Evolutionary conservation across 2,329 filamentous ascomycete species (phyloP), one percentile per base, ranked within the genome.

Genomic region (Teratosphaeria zuluensis): DNA sequence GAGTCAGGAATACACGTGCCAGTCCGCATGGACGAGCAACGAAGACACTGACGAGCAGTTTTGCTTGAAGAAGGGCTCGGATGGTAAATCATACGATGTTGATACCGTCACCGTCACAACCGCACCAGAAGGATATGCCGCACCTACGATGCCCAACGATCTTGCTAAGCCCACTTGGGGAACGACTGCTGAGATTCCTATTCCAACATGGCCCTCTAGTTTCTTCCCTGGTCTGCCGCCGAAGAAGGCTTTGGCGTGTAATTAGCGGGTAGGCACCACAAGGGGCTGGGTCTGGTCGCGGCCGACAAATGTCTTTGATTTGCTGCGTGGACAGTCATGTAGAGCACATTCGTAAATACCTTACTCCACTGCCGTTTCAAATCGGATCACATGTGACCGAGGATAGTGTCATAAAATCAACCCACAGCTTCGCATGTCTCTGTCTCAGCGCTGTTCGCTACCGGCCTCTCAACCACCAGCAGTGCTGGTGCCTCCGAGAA

Each of bases 1-100:
- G 33, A 61, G 58, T 3, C 72, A 76, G 59, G 68, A 66, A 16
- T 77, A 81, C 64, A 65, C 68, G 24, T 84, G 81, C 69, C 68
- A 74, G 38, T 80, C 74, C 61, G 80, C 76, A 1, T 82, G 79
- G 61, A 66, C 60, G 1, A 56, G 58, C 32, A 14, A 51, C 14
- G 21, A 33, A 14, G 51, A 56, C n/a, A 54, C 30, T 7, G 46
- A 55, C 7, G 56, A 66, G 2, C 78, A 80, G 3, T 75, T 71
- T 19, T 82, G 80, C 63, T 65, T 82, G 51, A 72, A 76, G 62
- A 60, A 62, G 21, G 72, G 72, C 1, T 54, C 63, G 4, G 60
- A 56, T 21, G 56, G 56, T 28, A 55, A 58, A 0, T 55, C 63
- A 30, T 76, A 76, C 62, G 62, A 69, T 24, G 69, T 66, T 16